Conservation (phyloP, 768 basidiomycete species). For the Mycena metata region DNA sequence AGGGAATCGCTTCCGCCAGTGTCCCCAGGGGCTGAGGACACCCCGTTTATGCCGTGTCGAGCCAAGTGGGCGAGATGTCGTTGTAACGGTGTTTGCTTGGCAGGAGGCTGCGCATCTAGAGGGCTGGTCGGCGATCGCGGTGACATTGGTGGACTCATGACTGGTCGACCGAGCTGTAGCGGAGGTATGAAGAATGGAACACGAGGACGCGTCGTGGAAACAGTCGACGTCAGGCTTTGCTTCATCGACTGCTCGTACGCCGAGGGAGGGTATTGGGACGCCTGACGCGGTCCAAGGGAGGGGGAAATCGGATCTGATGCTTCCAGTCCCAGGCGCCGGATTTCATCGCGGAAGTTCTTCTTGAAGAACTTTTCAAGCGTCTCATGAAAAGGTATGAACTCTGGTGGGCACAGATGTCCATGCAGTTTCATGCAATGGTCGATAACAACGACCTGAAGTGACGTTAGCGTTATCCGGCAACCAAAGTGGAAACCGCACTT, state of each 20-base stretch:
- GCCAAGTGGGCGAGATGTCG: slow-evolving; percentile 85
- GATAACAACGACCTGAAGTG: slow-evolving; percentile 76
- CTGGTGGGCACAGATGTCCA: slow-evolving; percentile 82
- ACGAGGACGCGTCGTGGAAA: slow-evolving; percentile 54
- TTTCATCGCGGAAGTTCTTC: slow-evolving; percentile 88
- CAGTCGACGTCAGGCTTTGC: slow-evolving; percentile 58
- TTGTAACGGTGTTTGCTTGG: slow-evolving; percentile 82
- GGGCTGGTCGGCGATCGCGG: slow-evolving; percentile 53
- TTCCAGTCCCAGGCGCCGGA: slow-evolving; percentile 77
- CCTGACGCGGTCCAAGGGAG: slow-evolving; percentile 52
- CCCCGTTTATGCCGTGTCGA: slow-evolving; percentile 85
- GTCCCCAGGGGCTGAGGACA: slow-evolving; percentile 83
- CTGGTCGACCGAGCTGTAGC: slow-evolving; percentile 62
- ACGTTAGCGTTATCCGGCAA: slow-evolving; percentile 12
- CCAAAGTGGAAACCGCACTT: slow-evolving; percentile 61
- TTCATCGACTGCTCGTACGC: slow-evolving; percentile 65
- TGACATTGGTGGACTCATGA: slow-evolving; percentile 60
- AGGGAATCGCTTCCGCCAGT: slow-evolving; percentile 68
- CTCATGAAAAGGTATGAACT: slow-evolving; percentile 94
- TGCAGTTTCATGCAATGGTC: slow-evolving; percentile 90
- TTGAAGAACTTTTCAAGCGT: slow-evolving; percentile 89
- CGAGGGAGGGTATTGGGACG: slow-evolving; percentile 62
- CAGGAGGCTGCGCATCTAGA: slow-evolving; percentile 43
- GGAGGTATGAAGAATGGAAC: slow-evolving; percentile 64
- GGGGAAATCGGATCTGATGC: slow-evolving; percentile 61